phyloP scores from a whole-genome alignment of 306 rosid genomes.

The Prinsepia uniflora region DNA sequence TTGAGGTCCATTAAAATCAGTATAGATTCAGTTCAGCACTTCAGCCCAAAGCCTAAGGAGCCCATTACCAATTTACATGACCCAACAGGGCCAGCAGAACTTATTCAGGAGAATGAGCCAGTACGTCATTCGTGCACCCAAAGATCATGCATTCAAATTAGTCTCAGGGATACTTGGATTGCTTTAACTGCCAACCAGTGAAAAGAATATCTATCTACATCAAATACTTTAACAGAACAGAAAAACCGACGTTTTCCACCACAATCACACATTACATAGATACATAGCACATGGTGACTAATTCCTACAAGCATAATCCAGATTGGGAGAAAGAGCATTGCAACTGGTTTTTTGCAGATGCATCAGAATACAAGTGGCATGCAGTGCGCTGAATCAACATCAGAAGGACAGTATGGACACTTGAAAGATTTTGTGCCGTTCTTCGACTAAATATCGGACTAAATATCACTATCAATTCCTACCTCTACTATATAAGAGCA shows the following conservation, averaged over 20 bases:
- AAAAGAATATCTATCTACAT: conserved; percentile 66
- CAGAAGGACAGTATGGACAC: conserved; percentile 84
- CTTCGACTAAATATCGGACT: conserved; percentile 43
- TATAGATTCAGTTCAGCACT: neutral
- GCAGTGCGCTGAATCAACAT: conserved; percentile 56
- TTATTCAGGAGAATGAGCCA: neutral
- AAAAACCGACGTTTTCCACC: conserved; percentile 29
- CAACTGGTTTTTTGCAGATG: conserved; percentile 22
- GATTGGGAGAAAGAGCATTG: conserved; percentile 25
- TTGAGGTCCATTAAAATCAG: conserved; percentile 5
- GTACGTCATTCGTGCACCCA: neutral
- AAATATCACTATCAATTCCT: neutral
- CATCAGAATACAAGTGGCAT: conserved; percentile 57
- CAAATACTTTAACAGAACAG: conserved; percentile 30
- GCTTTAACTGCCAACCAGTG: conserved; percentile 21
- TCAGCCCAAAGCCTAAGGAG: neutral
- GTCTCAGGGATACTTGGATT: neutral
- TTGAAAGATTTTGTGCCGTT: conserved; percentile 66
- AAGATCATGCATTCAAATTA: conserved; percentile 8
- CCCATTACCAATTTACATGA: neutral
- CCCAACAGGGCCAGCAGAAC: neutral
- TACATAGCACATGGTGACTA: conserved; percentile 24
- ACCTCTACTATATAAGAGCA: neutral
- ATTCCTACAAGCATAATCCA: conserved; percentile 37
- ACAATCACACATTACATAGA: conserved; percentile 26